Conservation (phyloP, 2,329 filamentous ascomycete genomes). For the Fusarium sp. region DNA sequence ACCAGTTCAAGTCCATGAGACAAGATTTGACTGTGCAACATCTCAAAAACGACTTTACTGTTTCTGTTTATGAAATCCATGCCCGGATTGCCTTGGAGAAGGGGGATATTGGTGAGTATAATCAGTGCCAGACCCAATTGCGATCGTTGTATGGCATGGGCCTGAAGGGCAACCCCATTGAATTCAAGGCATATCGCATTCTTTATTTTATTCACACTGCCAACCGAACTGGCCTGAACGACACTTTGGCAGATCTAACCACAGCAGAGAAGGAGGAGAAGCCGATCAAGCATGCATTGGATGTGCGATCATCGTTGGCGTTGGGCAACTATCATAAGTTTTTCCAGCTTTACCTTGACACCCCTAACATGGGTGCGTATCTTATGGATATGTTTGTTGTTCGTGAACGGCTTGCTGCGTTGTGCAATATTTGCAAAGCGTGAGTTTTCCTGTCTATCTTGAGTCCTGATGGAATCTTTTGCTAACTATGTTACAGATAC, state of each 20-base stretch:
- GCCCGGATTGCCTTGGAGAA: constrained; percentile 97
- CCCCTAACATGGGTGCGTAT: constrained; percentile 97
- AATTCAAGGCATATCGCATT: constrained; percentile 99
- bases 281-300: constrained; percentile 89
- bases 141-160: constrained; percentile 90
- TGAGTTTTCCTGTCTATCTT: constrained; percentile 66
- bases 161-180: constrained; percentile 88
- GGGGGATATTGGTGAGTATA: constrained; percentile 99
- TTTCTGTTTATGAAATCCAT: constrained; percentile 96
- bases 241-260: constrained; percentile 98
- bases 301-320: constrained; percentile 90
- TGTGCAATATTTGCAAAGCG: constrained; percentile 95
- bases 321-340: constrained; percentile 98
- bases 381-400: constrained; percentile 99
- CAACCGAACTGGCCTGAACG: constrained; percentile 98
- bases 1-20: constrained; percentile 98
- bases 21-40: constrained; percentile 98
- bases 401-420: constrained; percentile 89
- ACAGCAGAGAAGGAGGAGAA: constrained; percentile 90
- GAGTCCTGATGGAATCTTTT: constrained; percentile 1
- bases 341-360: constrained; percentile 94
- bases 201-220: constrained; percentile 99
- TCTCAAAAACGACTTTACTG: constrained; percentile 96
- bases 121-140: constrained; percentile 99
- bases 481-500: constrained; percentile 77